These are phyloP conservation scores for Nidularia sp. DNA, from an alignment of 768 basidiomycete species.

Conservation along the genomic window DNA sequence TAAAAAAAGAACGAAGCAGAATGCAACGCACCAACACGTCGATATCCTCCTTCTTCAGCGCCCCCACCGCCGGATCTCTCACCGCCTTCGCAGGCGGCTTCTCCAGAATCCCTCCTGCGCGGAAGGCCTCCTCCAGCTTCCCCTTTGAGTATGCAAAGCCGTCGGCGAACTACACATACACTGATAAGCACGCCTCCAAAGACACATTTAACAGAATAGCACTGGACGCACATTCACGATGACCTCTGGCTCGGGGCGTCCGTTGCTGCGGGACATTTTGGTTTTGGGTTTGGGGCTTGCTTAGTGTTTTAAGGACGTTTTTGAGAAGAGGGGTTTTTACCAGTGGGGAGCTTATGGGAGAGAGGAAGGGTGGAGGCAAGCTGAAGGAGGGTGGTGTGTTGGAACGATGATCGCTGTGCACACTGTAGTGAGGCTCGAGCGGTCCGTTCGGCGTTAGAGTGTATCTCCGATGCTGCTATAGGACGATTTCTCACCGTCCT, in stretches of 20 bases:
- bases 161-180: slow-evolving; percentile 47
- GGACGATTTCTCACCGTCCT: too few species aligned
- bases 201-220: background rate
- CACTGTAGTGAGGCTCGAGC: too few species aligned
- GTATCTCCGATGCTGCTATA: too few species aligned
- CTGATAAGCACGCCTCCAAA: background rate
- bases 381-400: too few species aligned
- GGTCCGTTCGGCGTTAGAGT: too few species aligned
- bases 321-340: too few species aligned
- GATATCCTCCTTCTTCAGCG: slow-evolving; percentile 56
- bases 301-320: too few species aligned
- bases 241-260: slow-evolving; percentile 60
- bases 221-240: slow-evolving; percentile 53
- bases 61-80: slow-evolving; percentile 32
- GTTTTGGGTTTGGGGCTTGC: too few species aligned
- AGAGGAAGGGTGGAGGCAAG: too few species aligned
- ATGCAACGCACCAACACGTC: slow-evolving; percentile 52
- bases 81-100: slow-evolving; percentile 44
- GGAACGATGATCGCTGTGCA: too few species aligned
- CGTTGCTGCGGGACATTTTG: slow-evolving; percentile 38
- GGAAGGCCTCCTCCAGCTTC: slow-evolving; percentile 63
- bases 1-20: too few species aligned
- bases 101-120: slow-evolving; percentile 52
- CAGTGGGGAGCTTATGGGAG: too few species aligned
- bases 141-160: slow-evolving; percentile 66